Evolutionary conservation across 768 basidiomycete genomes (phyloP).

Genomic region (Xerocomellus dryophilus): DNA sequence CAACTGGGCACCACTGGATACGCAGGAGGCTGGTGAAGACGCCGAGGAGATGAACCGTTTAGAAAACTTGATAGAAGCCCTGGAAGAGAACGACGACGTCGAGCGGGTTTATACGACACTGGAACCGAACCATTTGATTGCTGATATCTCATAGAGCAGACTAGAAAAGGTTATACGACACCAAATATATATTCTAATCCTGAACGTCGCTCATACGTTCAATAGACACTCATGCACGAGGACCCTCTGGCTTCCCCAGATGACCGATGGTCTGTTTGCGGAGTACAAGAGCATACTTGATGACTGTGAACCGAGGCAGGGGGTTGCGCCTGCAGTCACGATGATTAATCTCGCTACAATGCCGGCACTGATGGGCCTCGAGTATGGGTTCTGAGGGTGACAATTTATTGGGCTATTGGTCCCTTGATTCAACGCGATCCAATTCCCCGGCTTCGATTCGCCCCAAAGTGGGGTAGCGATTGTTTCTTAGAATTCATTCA

Average conservation of each 20-base stretch:
- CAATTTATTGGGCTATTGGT: slow-evolving; percentile 6
- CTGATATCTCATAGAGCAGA: slow-evolving; percentile 17
- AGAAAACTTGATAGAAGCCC: slow-evolving; percentile 43
- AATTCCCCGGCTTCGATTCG: neutral
- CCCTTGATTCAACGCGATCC: neutral
- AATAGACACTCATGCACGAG: too few relatives aligned
- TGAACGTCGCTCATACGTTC: too few relatives aligned
- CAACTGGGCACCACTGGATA: slow-evolving; percentile 51
- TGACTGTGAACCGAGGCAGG: too few relatives aligned
- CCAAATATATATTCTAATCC: neutral
- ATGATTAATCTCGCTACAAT: too few relatives aligned
- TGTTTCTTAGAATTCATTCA: slow-evolving; percentile 15
- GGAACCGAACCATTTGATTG: slow-evolving; percentile 32
- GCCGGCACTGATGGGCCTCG: too few relatives aligned
- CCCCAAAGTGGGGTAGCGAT: slow-evolving; percentile 1
- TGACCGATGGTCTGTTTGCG: too few relatives aligned
- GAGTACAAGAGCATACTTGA: too few relatives aligned
- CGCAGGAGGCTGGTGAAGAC: slow-evolving; percentile 37
- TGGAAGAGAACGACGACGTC: slow-evolving; percentile 59
- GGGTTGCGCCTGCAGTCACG: too few relatives aligned
- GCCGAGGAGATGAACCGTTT: slow-evolving; percentile 35
- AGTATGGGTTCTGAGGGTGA: too few relatives aligned
- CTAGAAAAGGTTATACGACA: neutral
- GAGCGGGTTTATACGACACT: slow-evolving; percentile 57
- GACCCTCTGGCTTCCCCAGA: too few relatives aligned